A percentile compares a stretch with the other conserved stretches of the same genome.
Evolutionary conservation across 2,329 filamentous ascomycete species (phyloP).

Genomic region (Xylariaceae sp.): DNA sequence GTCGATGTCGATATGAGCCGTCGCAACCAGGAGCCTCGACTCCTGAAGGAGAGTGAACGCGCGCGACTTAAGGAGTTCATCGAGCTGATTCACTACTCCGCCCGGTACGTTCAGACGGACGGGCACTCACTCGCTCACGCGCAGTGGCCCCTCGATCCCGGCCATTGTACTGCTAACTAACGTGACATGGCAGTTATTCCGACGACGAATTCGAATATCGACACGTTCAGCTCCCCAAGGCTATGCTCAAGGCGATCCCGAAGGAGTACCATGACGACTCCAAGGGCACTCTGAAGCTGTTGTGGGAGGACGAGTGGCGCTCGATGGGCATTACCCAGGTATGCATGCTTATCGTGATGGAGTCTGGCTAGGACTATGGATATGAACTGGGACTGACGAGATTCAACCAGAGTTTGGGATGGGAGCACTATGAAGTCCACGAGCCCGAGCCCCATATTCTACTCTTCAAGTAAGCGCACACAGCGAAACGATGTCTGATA

Average conservation of each 20-base stretch:
- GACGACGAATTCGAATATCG: constrained; percentile 94
- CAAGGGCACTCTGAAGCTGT: constrained; percentile 87
- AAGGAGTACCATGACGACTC: constrained; percentile 86
- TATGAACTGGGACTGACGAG: constrained; percentile 5
- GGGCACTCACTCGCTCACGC: neutral
- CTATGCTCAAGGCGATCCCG: constrained; percentile 96
- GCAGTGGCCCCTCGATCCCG: neutral
- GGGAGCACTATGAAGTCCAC: constrained; percentile 99
- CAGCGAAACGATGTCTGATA: neutral
- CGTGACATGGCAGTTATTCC: constrained; percentile 62
- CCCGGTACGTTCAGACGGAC: constrained; percentile 55
- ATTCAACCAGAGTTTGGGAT: constrained; percentile 74
- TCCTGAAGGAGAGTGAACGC: constrained; percentile 74
- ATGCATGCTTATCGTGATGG: constrained; percentile 26
- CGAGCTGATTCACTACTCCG: constrained; percentile 92
- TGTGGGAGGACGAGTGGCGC: constrained; percentile 99
- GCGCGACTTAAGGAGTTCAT: constrained; percentile 84
- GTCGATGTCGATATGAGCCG: constrained; percentile 73
- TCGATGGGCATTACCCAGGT: constrained; percentile 96
- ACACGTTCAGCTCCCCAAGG: constrained; percentile 94
- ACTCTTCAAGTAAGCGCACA: constrained; percentile 82
- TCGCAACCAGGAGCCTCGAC: constrained; percentile 80
- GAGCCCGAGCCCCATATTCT: constrained; percentile 98
- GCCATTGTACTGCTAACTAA: constrained; percentile 6
- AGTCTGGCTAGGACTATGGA: neutral